Conservation (phyloP, 345 rosid genomes). For the Lepidium africanum region DNA sequence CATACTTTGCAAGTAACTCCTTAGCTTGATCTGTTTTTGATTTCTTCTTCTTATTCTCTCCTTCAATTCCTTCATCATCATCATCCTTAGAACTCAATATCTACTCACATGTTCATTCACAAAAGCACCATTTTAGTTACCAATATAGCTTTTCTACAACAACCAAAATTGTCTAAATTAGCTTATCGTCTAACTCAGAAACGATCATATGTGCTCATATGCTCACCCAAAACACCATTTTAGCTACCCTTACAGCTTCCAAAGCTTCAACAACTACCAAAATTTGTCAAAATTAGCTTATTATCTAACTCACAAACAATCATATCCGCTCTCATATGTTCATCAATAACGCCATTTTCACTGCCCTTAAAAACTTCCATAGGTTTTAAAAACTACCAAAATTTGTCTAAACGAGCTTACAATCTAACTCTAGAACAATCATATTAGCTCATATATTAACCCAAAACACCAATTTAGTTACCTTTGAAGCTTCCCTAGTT, state of each 20-base stretch:
- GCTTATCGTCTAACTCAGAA: neutral
- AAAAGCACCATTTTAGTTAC: neutral
- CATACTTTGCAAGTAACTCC: slow-evolving; percentile 72
- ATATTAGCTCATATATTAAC: neutral
- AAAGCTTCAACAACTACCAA: neutral
- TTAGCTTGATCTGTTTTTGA: slow-evolving; percentile 75
- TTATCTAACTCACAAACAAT: neutral
- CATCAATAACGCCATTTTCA: neutral
- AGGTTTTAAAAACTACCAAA: neutral
- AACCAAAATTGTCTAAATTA: neutral
- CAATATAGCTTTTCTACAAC: neutral
- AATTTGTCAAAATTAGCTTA: neutral
- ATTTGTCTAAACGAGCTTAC: neutral
- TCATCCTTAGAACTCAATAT: slow-evolving; percentile 64
- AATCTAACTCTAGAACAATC: neutral
- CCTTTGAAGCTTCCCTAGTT: neutral
- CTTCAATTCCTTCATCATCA: slow-evolving; percentile 43
- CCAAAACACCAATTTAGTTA: neutral
- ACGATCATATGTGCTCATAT: neutral
- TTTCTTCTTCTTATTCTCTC: slow-evolving; percentile 42
- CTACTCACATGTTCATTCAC: slow-evolving; percentile 18
- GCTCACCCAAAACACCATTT: neutral
- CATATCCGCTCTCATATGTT: neutral
- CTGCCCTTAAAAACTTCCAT: neutral
- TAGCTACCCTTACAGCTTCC: neutral